Evolutionary conservation across 345 rosid genomes (phyloP).

Genomic region (Populus davidiana): DNA sequence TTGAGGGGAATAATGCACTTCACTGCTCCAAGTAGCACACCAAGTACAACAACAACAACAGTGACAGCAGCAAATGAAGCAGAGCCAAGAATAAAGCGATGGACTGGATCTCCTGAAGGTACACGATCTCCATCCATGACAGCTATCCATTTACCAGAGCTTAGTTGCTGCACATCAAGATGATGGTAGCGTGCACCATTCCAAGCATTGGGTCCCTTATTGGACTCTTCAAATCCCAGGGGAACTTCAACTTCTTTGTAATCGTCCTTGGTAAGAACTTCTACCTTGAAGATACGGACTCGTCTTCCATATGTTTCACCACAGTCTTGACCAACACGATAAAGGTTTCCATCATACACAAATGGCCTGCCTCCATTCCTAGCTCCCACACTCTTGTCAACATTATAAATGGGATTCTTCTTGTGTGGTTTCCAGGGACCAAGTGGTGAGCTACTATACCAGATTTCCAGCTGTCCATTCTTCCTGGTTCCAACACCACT

Average conservation of each 20-base stretch:
- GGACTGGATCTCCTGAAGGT: slow-evolving; percentile 59
- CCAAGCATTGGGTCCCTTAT: slow-evolving; percentile 77
- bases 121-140: slow-evolving; percentile 90
- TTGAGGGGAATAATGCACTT: slow-evolving; percentile 77
- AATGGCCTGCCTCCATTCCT: slow-evolving; percentile 94
- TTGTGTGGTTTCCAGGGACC: slow-evolving; percentile 96
- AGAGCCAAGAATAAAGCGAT: slow-evolving; percentile 64
- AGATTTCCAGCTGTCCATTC: slow-evolving; percentile 84
- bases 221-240: slow-evolving; percentile 41
- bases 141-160: slow-evolving; percentile 79
- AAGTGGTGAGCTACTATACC: slow-evolving; percentile 80
- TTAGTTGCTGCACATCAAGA: slow-evolving; percentile 68
- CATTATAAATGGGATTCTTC: slow-evolving; percentile 77
- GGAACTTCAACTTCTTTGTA: slow-evolving; percentile 80
- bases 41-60: slow-evolving; percentile 46
- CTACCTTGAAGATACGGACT: slow-evolving; percentile 60
- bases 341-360: slow-evolving; percentile 56
- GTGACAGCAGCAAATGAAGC: slow-evolving; percentile 58
- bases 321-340: slow-evolving; percentile 95
- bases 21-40: slow-evolving; percentile 68
- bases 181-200: slow-evolving; percentile 84
- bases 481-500: slow-evolving; percentile 54
- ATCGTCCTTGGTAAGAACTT: slow-evolving; percentile 55
- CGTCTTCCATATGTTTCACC: slow-evolving; percentile 78
- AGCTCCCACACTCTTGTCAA: slow-evolving; percentile 57